Conservation (phyloP, 1,284 basidiomycete species). For the Pyrrhoderma lamaoense region DNA sequence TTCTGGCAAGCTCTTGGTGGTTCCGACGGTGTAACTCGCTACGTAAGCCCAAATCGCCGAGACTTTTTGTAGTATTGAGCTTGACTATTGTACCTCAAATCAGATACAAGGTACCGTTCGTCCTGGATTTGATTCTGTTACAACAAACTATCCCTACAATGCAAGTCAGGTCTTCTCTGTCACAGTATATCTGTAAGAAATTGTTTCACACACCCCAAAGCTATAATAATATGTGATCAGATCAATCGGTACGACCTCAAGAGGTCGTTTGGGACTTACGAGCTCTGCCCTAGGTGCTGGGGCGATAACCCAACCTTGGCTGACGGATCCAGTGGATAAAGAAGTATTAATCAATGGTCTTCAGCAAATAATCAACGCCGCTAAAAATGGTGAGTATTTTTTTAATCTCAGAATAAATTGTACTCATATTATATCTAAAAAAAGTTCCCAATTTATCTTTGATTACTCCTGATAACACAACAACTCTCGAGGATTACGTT, state of each 20-base stretch:
- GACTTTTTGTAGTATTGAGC: constrained; percentile 3
- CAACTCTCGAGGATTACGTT: constrained; percentile 45
- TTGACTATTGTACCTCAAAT: not conserved
- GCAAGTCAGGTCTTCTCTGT: constrained; percentile 52
- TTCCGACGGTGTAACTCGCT: constrained; percentile 42
- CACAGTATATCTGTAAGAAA: constrained; percentile 43
- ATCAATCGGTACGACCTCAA: constrained; percentile 52
- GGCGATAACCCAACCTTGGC: constrained; percentile 49
- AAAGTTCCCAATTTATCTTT: constrained; percentile 42
- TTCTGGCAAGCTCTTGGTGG: constrained; percentile 52
- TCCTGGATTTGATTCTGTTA: constrained; percentile 51
- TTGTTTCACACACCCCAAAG: constrained; percentile 3
- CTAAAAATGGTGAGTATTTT: constrained; percentile 32
- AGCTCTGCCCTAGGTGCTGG: constrained; percentile 42
- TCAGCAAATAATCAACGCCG: constrained; percentile 38
- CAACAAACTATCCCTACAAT: constrained; percentile 46
- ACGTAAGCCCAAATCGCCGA: constrained; percentile 34
- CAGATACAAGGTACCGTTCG: constrained; percentile 58
- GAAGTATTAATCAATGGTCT: constrained; percentile 41
- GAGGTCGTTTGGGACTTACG: constrained; percentile 50
- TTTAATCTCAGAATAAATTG: not conserved
- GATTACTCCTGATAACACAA: constrained; percentile 53
- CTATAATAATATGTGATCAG: constrained; percentile 23
- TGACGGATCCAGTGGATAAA: constrained; percentile 50
- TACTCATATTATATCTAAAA: not conserved